Evolutionary conservation across 257 asterid species (phyloP), one percentile per base, ranked within the genome.

Genomic region (Coffea canephora): DNA sequence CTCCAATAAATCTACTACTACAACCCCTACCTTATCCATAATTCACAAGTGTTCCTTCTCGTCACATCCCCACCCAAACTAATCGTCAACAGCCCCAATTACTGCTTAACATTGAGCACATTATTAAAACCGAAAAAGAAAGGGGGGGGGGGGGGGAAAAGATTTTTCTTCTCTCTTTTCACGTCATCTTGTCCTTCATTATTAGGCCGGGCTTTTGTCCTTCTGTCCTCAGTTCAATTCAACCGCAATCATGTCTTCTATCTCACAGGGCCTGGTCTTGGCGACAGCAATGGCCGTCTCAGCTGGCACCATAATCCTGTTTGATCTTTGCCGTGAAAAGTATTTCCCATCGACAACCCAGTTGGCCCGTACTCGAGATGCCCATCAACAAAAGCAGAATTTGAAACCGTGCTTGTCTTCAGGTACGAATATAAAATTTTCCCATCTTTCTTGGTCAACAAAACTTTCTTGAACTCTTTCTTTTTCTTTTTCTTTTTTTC

Each of bases 281-380:
- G 98, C 97, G 54, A 91, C 98, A 27, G 97, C 97, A 70, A 88
- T 94, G 92, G 97, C 94, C 0, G 93, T 91, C 52, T 94, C 98
- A 41, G 98, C 92, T 6, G 97, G 92, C 48, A 86, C 95, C 72
- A 67, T 91, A 10, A 55, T 92, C 75, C 89, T 94, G 68, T 85
- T 90, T 71, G 96, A 94, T 79, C 91, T 81, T 62, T 78, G 88
- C 72, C 79, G 85, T 9, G 88, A 88, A 0, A 90, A 86, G 71
- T 87, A 85, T 62, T 76, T 80, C 64, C 78, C 81, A 65, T 9
- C 62, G 43, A 39, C 43, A 66, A 7, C 76, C 61, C 80, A 43
- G 39, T 6, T 75, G 65, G 62, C 79, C 14, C 62, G 64, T 1
- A 73, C 71, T 39, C 84, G 78, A 68, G 77, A 77, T 36, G 59